phyloP scores from a whole-genome alignment of 768 basidiomycete species.

The Trametes punicea region DNA sequence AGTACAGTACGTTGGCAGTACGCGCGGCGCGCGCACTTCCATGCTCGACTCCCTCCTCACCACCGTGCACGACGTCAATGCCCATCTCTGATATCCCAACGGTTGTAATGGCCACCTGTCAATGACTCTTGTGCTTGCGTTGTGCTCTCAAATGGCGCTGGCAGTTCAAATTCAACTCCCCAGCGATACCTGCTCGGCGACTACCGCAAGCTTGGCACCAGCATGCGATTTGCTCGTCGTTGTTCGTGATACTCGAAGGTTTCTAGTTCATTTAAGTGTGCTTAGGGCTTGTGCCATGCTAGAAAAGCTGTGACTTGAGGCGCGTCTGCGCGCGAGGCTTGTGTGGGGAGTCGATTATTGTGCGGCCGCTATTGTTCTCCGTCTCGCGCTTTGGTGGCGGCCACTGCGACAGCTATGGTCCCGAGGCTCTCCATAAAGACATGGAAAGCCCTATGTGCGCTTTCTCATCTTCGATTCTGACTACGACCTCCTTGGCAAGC shows the following conservation, averaged over 20 bases:
- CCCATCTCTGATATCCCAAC: too few species aligned
- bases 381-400: neutral
- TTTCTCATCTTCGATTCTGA: slow-evolving; percentile 9
- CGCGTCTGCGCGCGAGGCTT: neutral
- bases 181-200: too few species aligned
- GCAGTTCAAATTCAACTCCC: too few species aligned
- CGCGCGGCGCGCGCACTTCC: too few species aligned
- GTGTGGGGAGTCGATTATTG: slow-evolving; percentile 2
- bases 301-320: neutral
- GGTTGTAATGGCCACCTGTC: neutral
- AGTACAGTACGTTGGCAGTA: too few species aligned
- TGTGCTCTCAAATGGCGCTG: too few species aligned
- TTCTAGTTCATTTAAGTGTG: too few species aligned
- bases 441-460: neutral
- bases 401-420: slow-evolving; percentile 5
- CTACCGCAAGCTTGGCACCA: too few species aligned
- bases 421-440: slow-evolving; percentile 10
- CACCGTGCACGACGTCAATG: neutral
- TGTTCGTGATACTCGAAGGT: too few species aligned
- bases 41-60: neutral
- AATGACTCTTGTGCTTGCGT: neutral
- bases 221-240: neutral
- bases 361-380: slow-evolving; percentile 18
- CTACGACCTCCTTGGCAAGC: slow-evolving; percentile 3
- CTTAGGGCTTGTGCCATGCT: too few species aligned